phyloP scores from a whole-genome alignment of 2,329 filamentous ascomycete genomes.

The Escovopsis sp. region DNA sequence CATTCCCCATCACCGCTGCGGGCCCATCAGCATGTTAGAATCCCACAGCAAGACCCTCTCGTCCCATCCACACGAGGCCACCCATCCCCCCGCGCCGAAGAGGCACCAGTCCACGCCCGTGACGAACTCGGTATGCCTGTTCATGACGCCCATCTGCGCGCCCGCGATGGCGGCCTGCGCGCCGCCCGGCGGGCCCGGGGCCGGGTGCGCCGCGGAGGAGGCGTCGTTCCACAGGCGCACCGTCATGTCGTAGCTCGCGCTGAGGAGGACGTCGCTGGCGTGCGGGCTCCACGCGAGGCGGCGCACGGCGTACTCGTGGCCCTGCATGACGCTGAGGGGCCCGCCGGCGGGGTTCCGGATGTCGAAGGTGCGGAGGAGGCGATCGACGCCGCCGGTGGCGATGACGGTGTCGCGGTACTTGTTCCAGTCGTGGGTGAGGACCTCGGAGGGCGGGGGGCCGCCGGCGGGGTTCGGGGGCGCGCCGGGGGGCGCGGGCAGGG shows the following conservation, averaged over 20 bases:
- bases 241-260: slow-evolving; percentile 95
- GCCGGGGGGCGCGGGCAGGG: slow-evolving; percentile 36
- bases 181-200: slow-evolving; percentile 15
- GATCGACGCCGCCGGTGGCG: slow-evolving; percentile 81
- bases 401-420: slow-evolving; percentile 82
- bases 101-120: slow-evolving; percentile 97
- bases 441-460: slow-evolving; percentile 56
- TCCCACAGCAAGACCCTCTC: slow-evolving; percentile 88
- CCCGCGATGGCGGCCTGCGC: slow-evolving; percentile 35
- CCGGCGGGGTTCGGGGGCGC: slow-evolving; percentile 24
- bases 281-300: slow-evolving; percentile 87
- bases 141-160: slow-evolving; percentile 73
- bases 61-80: slow-evolving; percentile 89
- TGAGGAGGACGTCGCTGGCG: slow-evolving; percentile 73
- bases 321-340: slow-evolving; percentile 58
- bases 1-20: slow-evolving; percentile 7
- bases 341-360: slow-evolving; percentile 62
- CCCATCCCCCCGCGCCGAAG: slow-evolving; percentile 92
- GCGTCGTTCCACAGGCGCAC: slow-evolving; percentile 86
- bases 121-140: slow-evolving; percentile 84
- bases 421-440: slow-evolving; percentile 96
- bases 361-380: slow-evolving; percentile 78
- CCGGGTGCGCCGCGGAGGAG: slow-evolving; percentile 18
- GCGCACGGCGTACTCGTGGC: slow-evolving; percentile 84
- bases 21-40: slow-evolving; percentile 39